Percentiles rank a stretch among this genome's conserved stretches.
Conservation (phyloP, 1,284 basidiomycete genomes). For the Coriolopsis trogii region DNA sequence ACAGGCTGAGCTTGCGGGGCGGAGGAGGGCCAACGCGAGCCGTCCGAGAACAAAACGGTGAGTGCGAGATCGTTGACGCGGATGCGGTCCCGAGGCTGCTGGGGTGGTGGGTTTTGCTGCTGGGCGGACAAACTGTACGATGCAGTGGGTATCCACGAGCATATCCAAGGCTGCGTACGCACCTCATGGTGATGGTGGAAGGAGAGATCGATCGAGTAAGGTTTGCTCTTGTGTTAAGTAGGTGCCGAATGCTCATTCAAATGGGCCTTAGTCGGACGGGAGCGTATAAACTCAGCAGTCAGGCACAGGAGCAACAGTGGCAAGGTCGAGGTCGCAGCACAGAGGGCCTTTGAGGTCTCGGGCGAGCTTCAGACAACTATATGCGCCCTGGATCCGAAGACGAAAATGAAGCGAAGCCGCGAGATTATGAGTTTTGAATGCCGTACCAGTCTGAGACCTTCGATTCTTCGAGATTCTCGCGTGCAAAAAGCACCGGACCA, state of each 20-base stretch:
- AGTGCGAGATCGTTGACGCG: constrained; percentile 52
- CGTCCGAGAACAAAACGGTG: constrained; percentile 41
- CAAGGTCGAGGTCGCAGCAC: background rate
- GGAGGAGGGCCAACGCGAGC: constrained; percentile 45
- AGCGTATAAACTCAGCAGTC: background rate
- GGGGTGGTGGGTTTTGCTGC: background rate
- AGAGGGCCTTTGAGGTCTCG: no score
- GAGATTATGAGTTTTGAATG: no score
- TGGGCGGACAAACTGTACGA: background rate
- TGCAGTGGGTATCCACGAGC: background rate
- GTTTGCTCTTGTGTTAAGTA: background rate
- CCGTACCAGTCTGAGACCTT: no score
- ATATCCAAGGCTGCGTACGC: background rate
- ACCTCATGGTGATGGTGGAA: constrained; percentile 5
- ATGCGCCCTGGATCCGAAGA: no score
- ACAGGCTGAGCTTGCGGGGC: constrained; percentile 56
- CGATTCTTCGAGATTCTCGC: no score
- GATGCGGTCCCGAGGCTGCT: constrained; percentile 40
- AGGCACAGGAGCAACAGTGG: background rate
- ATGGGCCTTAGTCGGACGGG: background rate
- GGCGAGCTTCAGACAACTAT: no score
- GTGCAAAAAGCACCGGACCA: no score
- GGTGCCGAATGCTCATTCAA: no score
- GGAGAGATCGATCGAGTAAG: background rate
- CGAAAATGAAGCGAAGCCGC: no score